Percentiles rank a stretch among this genome's conserved stretches.
Conservation (phyloP, 495 filamentous ascomycete species). For the Penicillium bovifimosum region DNA sequence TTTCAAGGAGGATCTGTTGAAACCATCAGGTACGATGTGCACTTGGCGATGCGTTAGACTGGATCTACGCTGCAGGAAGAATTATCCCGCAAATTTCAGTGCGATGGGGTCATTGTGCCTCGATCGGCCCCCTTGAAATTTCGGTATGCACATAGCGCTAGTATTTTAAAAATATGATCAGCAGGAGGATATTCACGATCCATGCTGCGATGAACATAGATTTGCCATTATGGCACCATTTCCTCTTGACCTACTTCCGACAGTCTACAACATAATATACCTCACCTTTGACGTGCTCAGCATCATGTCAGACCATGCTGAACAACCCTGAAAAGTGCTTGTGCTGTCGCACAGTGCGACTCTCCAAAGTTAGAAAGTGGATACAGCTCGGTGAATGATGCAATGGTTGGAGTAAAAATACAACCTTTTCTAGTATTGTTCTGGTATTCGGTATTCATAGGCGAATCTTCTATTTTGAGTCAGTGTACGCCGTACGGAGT, state of each 20-base stretch:
- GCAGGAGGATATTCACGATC: not conserved
- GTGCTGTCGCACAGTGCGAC: not conserved
- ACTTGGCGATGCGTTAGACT: slow-evolving; percentile 14
- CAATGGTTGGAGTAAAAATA: slow-evolving; percentile 7
- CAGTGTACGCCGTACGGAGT: too few relatives aligned
- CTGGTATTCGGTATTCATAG: not conserved
- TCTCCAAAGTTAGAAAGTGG: slow-evolving; percentile 1
- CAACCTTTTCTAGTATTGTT: not conserved
- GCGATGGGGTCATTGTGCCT: slow-evolving; percentile 21
- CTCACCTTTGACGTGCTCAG: not conserved
- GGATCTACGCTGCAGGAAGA: slow-evolving; percentile 15
- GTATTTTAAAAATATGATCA: slow-evolving; percentile 2
- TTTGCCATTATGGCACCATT: not conserved
- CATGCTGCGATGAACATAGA: not conserved
- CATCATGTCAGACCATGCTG: not conserved
- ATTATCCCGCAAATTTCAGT: slow-evolving; percentile 21
- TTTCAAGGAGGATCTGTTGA: slow-evolving; percentile 4
- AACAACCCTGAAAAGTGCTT: not conserved
- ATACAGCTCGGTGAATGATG: slow-evolving; percentile 4
- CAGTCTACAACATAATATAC: not conserved
- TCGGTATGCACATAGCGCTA: not conserved
- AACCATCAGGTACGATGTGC: slow-evolving; percentile 18
- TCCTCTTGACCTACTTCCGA: too few relatives aligned
- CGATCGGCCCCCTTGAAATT: slow-evolving; percentile 11
- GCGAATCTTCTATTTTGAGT: not conserved